A percentile compares a stretch with the other conserved stretches of the same genome.
phyloP scores from a whole-genome alignment of 2,329 filamentous ascomycete genomes.

The Colletotrichum salicis region DNA sequence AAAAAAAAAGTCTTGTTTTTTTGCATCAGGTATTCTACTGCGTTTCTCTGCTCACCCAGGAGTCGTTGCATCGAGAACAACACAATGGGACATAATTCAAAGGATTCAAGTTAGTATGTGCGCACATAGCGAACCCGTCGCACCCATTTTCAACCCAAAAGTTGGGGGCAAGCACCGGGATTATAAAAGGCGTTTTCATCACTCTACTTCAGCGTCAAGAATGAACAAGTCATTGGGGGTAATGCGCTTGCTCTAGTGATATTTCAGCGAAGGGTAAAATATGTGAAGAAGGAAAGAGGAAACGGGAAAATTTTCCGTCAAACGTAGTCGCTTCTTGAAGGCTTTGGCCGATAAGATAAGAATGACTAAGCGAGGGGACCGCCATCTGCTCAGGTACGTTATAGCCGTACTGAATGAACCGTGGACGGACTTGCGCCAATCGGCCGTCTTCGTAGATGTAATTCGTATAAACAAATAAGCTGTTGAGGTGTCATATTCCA shows the following conservation, averaged over 20 bases:
- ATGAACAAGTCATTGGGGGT: constrained; percentile 55
- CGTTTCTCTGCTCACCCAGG: background rate
- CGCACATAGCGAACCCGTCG: constrained; percentile 72
- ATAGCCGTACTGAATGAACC: too few relatives aligned
- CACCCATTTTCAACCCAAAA: constrained; percentile 51
- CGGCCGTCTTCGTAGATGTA: background rate
- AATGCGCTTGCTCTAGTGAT: constrained; percentile 46
- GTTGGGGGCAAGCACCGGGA: constrained; percentile 60
- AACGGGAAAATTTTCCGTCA: constrained; percentile 17
- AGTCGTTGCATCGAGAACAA: constrained; percentile 3
- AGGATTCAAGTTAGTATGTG: constrained; percentile 51
- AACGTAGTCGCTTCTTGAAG: constrained; percentile 17
- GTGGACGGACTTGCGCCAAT: background rate
- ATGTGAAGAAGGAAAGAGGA: constrained; percentile 57
- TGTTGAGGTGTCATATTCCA: background rate
- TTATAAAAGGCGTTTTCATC: constrained; percentile 66
- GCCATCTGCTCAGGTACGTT: background rate
- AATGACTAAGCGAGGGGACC: constrained; percentile 19
- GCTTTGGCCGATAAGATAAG: constrained; percentile 29
- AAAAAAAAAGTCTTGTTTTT: constrained; percentile 4
- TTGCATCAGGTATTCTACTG: constrained; percentile 4
- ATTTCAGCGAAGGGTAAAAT: constrained; percentile 55
- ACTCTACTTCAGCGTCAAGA: constrained; percentile 64
- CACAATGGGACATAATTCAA: constrained; percentile 7
- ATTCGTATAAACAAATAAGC: background rate